Evolutionary conservation across 257 asterid species (phyloP).

Genomic region (Lycium ferocissimum): DNA sequence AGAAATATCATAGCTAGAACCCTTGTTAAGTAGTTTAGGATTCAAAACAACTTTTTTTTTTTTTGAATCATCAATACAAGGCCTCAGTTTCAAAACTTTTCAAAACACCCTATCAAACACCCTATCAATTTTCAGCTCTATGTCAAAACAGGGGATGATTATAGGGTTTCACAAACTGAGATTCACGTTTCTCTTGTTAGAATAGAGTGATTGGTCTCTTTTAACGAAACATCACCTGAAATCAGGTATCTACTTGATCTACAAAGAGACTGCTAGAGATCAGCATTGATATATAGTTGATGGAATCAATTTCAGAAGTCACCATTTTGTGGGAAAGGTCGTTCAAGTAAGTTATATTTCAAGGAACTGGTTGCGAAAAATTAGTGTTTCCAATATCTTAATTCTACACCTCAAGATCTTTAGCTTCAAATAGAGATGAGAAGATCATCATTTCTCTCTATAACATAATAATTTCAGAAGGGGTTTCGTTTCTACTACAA

Average conservation of each 20-base stretch:
- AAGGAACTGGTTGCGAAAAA: not conserved
- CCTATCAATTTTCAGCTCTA: not conserved
- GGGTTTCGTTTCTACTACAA: not conserved
- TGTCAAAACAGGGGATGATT: not conserved
- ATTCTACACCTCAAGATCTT: not conserved
- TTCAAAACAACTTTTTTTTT: too few relatives aligned
- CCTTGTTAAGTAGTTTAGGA: not conserved
- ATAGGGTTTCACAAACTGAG: not conserved
- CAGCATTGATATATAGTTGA: not conserved
- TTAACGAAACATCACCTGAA: not conserved
- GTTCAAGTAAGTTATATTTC: not conserved
- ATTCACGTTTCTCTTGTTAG: not conserved
- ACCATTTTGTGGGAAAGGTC: not conserved
- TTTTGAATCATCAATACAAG: too few relatives aligned
- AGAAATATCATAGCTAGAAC: slow-evolving; percentile 19
- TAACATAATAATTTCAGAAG: not conserved
- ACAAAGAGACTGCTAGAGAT: not conserved
- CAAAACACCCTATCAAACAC: not conserved
- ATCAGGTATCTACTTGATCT: not conserved
- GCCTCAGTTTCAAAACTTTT: too few relatives aligned
- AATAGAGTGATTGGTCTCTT: not conserved
- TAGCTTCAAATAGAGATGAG: slow-evolving; percentile 11
- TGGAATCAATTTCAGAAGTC: not conserved
- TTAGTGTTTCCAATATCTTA: not conserved
- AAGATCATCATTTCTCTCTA: not conserved